Conservation (phyloP, 208 protist genomes). For the Leishmania arabica region DNA sequence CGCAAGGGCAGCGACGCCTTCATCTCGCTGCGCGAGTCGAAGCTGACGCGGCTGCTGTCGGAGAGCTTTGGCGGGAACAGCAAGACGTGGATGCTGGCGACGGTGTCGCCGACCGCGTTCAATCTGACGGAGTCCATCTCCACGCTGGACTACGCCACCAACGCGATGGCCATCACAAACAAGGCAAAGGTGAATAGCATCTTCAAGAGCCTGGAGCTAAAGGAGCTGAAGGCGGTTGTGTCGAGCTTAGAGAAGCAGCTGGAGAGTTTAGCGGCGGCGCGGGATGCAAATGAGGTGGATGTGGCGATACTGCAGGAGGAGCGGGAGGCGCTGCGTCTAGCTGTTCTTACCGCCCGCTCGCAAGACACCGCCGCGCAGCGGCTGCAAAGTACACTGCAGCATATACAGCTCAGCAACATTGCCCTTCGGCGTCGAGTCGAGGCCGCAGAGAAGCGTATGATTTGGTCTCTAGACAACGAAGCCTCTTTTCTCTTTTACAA, state of each 20-base stretch:
- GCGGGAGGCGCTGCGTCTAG: slow-evolving; percentile 43
- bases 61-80: slow-evolving; percentile 93
- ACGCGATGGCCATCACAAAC: slow-evolving; percentile 84
- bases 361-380: slow-evolving; percentile 33
- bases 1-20: slow-evolving; percentile 59
- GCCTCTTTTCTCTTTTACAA: slow-evolving; percentile 66
- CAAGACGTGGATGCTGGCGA: slow-evolving; percentile 94
- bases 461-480: slow-evolving; percentile 58
- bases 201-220: slow-evolving; percentile 65
- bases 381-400: slow-evolving; percentile 37
- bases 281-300: slow-evolving; percentile 41
- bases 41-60: slow-evolving; percentile 87
- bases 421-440: slow-evolving; percentile 60
- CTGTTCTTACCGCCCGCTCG: slow-evolving; percentile 32
- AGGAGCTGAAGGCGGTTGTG: slow-evolving; percentile 63
- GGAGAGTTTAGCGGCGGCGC: slow-evolving; percentile 30
- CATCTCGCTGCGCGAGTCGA: slow-evolving; percentile 88
- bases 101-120: slow-evolving; percentile 61
- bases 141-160: slow-evolving; percentile 83
- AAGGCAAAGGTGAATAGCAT: slow-evolving; percentile 71
- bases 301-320: slow-evolving; percentile 47
- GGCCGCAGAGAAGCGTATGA: slow-evolving; percentile 34
- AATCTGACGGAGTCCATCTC: slow-evolving; percentile 83
- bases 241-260: slow-evolving; percentile 51
- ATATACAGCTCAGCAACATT: slow-evolving; percentile 59